These are phyloP conservation scores for Dryadomyces quercivorus DNA, from an alignment of 2,329 filamentous ascomycete species.

Conservation along the genomic window DNA sequence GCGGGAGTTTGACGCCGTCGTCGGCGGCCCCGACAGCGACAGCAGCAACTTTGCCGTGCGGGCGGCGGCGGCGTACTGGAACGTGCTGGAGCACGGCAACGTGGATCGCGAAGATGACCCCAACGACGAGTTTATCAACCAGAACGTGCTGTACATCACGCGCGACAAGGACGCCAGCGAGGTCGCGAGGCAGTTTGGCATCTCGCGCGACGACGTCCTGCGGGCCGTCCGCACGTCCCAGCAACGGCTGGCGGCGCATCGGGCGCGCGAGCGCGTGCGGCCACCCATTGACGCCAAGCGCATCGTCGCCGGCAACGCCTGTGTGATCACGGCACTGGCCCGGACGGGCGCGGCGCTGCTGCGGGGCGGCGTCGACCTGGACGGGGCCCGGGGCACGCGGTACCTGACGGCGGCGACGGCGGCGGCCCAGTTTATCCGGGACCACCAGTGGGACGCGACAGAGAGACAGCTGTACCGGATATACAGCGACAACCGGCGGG, in stretches of 20 bases:
- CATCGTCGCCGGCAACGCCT: constrained; percentile 75
- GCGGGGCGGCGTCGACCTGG: constrained; percentile 26
- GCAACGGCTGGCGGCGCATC: constrained; percentile 55
- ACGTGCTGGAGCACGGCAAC: constrained; percentile 74
- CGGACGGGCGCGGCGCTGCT: constrained; percentile 59
- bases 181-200: constrained; percentile 62
- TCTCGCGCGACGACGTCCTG: constrained; percentile 56
- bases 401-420: constrained; percentile 56
- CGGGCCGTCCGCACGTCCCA: constrained; percentile 55
- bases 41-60: constrained; percentile 48
- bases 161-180: constrained; percentile 47
- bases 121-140: constrained; percentile 87
- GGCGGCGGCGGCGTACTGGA: constrained; percentile 74
- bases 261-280: constrained; percentile 60
- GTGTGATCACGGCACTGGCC: constrained; percentile 74
- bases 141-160: constrained; percentile 70
- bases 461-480: constrained; percentile 56
- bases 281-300: constrained; percentile 83
- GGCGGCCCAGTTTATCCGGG: constrained; percentile 60
- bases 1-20: constrained; percentile 69
- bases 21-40: constrained; percentile 32
- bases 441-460: constrained; percentile 64
- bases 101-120: constrained; percentile 72
- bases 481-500: constrained; percentile 53
- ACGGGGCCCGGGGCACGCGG: constrained; percentile 40